Conservation (phyloP, 2,329 filamentous ascomycete species). For the Hymenoscyphus fraxineus region DNA sequence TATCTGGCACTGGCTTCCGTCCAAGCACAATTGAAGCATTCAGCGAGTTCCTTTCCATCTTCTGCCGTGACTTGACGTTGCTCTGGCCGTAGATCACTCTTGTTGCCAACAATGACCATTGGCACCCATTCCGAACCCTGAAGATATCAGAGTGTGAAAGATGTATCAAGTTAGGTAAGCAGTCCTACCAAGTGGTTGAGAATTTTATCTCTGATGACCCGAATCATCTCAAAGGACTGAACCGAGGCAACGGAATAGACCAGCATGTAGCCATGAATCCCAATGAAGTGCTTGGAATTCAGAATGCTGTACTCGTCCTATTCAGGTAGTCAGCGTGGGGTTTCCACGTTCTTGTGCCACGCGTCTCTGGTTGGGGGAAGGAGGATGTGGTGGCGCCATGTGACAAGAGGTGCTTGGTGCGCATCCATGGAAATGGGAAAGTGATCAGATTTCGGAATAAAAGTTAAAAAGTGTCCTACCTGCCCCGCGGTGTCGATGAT, state of each 20-base stretch:
- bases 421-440: background rate
- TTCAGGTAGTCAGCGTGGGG: slow-evolving; percentile 16
- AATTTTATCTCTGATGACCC: slow-evolving; percentile 95
- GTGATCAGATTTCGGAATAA: background rate
- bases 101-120: slow-evolving; percentile 94
- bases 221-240: slow-evolving; percentile 95
- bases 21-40: slow-evolving; percentile 88
- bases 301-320: slow-evolving; percentile 98
- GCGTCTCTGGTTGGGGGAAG: background rate
- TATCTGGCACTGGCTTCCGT: slow-evolving; percentile 92
- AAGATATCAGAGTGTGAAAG: slow-evolving; percentile 5
- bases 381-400: background rate
- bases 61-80: slow-evolving; percentile 86
- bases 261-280: slow-evolving; percentile 97
- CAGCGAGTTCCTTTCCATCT: slow-evolving; percentile 77
- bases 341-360: background rate
- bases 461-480: slow-evolving; percentile 53
- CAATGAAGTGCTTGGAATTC: slow-evolving; percentile 98
- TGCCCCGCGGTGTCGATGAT: slow-evolving; percentile 98
- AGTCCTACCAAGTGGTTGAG: slow-evolving; percentile 81
- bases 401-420: background rate
- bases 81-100: slow-evolving; percentile 87
- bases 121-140: slow-evolving; percentile 90
- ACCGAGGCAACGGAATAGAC: slow-evolving; percentile 96
- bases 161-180: background rate